Conservation (phyloP, 768 basidiomycete species). For the Termitomyces sp. region DNA sequence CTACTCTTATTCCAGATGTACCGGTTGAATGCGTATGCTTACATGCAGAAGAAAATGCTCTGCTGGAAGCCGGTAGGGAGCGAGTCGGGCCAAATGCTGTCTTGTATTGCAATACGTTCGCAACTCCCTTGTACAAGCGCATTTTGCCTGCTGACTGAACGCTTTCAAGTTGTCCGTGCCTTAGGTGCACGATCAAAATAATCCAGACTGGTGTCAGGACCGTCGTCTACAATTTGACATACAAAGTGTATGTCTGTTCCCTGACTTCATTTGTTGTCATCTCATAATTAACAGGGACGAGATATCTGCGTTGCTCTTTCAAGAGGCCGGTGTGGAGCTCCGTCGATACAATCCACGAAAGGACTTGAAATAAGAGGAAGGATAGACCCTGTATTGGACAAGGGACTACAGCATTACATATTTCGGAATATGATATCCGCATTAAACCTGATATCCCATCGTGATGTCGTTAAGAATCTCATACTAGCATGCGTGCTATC, state of each 20-base stretch:
- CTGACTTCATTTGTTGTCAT: background rate
- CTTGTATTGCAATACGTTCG: conserved; percentile 98
- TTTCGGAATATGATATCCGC: conserved; percentile 27
- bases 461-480: conserved; percentile 46
- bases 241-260: conserved; percentile 74
- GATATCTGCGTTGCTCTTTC: conserved; percentile 72
- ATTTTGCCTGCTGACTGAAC: background rate
- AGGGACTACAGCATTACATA: background rate
- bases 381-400: background rate
- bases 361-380: conserved; percentile 18
- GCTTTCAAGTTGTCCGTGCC: conserved; percentile 81
- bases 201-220: conserved; percentile 90
- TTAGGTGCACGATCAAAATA: conserved; percentile 96
- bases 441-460: conserved; percentile 59
- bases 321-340: conserved; percentile 78
- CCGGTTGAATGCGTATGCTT: conserved; percentile 85
- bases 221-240: conserved; percentile 92
- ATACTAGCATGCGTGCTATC: conserved; percentile 36
- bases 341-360: conserved; percentile 55
- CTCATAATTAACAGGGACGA: conserved; percentile 53
- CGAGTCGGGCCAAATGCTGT: conserved; percentile 77
- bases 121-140: background rate
- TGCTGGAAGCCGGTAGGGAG: conserved; percentile 91
- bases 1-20: conserved; percentile 34
- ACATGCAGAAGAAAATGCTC: conserved; percentile 97